Evolutionary conservation across 2,329 filamentous ascomycete genomes (phyloP).

Genomic region (Cadophora gregata): DNA sequence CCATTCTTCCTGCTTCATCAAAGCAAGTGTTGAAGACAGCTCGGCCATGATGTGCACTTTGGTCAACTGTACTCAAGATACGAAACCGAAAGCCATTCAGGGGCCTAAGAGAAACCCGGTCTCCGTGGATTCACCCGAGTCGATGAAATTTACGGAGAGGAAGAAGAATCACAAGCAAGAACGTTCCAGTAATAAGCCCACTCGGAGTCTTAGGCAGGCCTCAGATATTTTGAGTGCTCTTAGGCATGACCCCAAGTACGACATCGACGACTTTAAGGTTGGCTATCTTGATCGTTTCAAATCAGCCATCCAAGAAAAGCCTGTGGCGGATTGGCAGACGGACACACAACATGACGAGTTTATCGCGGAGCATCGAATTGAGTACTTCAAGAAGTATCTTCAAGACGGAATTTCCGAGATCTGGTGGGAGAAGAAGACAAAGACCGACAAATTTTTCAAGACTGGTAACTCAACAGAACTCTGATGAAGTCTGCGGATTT

Average conservation of each 20-base stretch:
- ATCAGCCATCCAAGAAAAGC: constrained; percentile 29
- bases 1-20: not conserved
- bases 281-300: constrained; percentile 37
- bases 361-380: constrained; percentile 68
- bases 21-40: not conserved
- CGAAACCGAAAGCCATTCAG: not conserved
- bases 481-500: not conserved
- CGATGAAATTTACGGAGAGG: not conserved
- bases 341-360: constrained; percentile 63
- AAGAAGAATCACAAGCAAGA: not conserved
- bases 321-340: constrained; percentile 29
- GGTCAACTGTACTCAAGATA: not conserved
- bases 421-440: constrained; percentile 56
- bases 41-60: not conserved
- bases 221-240: constrained; percentile 11
- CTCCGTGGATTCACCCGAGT: not conserved
- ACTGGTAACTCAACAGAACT: not conserved
- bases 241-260: constrained; percentile 10
- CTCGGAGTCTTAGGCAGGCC: constrained; percentile 2
- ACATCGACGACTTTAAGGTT: constrained; percentile 23
- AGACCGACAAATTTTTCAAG: constrained; percentile 33
- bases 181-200: not conserved
- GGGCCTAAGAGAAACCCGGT: not conserved
- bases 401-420: constrained; percentile 52
- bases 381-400: constrained; percentile 59